phyloP scores from a whole-genome alignment of 2,329 filamentous ascomycete genomes.

The Aureobasidium subglaciale region DNA sequence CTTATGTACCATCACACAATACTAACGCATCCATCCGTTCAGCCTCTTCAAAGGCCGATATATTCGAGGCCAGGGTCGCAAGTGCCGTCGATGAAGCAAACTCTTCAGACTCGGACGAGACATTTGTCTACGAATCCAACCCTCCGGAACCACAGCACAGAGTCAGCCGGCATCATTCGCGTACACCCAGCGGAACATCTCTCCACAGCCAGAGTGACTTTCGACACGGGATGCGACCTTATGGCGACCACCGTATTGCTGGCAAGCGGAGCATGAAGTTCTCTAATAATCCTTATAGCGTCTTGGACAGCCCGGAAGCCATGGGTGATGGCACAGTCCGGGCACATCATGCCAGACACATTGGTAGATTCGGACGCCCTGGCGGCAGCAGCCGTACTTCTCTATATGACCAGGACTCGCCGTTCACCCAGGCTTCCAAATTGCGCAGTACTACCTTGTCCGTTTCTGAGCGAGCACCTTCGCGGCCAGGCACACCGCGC shows the following conservation, averaged over 20 bases:
- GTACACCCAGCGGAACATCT: constrained; percentile 90
- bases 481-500: constrained; percentile 61
- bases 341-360: constrained; percentile 67
- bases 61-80: constrained; percentile 95
- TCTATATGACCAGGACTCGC: constrained; percentile 69
- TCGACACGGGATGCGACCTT: constrained; percentile 50
- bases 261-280: constrained; percentile 97
- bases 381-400: constrained; percentile 62
- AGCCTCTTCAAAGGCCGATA: constrained; percentile 92
- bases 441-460: constrained; percentile 48
- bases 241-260: constrained; percentile 54
- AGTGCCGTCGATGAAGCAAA: constrained; percentile 93
- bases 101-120: constrained; percentile 95
- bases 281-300: constrained; percentile 67
- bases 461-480: constrained; percentile 53
- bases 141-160: constrained; percentile 56
- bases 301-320: constrained; percentile 43
- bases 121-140: constrained; percentile 98
- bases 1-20: constrained; percentile 7
- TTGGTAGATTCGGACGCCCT: constrained; percentile 66
- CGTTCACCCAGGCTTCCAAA: constrained; percentile 66
- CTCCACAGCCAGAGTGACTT: constrained; percentile 61
- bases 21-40: constrained; percentile 23
- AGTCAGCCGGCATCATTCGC: constrained; percentile 77
- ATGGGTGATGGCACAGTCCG: constrained; percentile 37